phyloP scores from a whole-genome alignment of 176 grass and related monocot species.

The Coix lacrymajobi region DNA sequence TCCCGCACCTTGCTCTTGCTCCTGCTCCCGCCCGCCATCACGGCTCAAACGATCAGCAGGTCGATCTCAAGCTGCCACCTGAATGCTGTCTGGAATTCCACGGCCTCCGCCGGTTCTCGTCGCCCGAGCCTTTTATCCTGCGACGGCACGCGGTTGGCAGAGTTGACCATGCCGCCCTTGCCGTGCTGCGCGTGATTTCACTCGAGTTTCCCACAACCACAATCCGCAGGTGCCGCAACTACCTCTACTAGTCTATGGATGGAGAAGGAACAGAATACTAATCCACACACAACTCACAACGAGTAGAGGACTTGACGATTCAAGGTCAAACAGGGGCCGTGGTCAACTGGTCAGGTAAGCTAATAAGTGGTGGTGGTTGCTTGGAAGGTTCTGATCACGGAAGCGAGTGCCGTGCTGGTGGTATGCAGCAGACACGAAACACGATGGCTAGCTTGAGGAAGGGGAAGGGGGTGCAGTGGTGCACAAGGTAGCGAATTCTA shows the following conservation, averaged over 20 bases:
- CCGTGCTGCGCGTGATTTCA: neutral
- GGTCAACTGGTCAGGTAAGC: neutral
- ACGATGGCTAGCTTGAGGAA: conserved; percentile 19
- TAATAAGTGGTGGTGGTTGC: neutral
- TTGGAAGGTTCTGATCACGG: conserved; percentile 15
- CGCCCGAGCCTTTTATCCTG: conserved; percentile 21
- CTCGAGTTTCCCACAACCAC: neutral
- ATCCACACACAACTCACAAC: neutral
- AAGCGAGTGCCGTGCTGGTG: neutral
- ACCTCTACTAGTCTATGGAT: neutral
- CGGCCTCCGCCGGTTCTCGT: neutral
- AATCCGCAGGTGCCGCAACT: neutral
- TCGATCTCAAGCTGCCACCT: neutral
- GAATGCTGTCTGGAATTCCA: neutral
- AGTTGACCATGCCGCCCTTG: neutral
- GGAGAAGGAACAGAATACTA: conserved; percentile 4
- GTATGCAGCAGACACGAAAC: neutral
- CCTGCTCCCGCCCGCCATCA: neutral
- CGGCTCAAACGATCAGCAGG: neutral
- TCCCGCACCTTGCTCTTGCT: conserved; percentile 28
- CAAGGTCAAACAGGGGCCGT: conserved; percentile 5
- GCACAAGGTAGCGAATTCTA: neutral
- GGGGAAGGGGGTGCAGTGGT: too few relatives aligned
- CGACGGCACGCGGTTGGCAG: conserved; percentile 5
- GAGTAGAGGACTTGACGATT: neutral